These are phyloP conservation scores for Ostreobium quekettii DNA, from an alignment of 139 green algal genomes.

Conservation along the genomic window DNA sequence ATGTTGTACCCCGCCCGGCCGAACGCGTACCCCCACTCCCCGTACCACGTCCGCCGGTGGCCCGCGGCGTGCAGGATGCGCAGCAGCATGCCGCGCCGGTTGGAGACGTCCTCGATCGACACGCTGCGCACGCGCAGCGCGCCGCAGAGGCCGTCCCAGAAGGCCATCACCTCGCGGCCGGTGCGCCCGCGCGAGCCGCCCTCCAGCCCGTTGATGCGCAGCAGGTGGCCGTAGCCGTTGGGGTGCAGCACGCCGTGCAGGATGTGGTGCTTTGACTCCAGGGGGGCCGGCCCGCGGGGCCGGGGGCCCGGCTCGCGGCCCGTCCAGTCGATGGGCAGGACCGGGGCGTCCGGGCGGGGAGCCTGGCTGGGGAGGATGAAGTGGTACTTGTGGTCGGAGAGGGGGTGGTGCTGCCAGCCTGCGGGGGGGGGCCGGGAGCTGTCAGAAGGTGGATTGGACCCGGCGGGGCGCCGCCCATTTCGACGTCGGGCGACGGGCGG, in stretches of 20 bases:
- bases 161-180: conserved; percentile 73
- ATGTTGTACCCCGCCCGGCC: conserved; percentile 80
- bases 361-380: conserved; percentile 69
- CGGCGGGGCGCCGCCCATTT: neutral
- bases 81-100: conserved; percentile 85
- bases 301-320: conserved; percentile 27
- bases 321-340: conserved; percentile 28
- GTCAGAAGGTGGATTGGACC: neutral
- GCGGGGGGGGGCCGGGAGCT: conserved; percentile 3
- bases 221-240: conserved; percentile 93
- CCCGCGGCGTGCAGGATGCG: conserved; percentile 73
- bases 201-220: conserved; percentile 66
- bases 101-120: conserved; percentile 86
- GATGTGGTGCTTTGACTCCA: conserved; percentile 67
- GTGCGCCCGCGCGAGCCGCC: conserved; percentile 23
- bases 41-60: conserved; percentile 81
- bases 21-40: conserved; percentile 85
- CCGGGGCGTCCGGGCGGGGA: conserved; percentile 34
- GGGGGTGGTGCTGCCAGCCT: conserved; percentile 86
- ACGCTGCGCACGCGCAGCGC: conserved; percentile 57
- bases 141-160: conserved; percentile 88
- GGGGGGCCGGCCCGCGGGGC: conserved; percentile 43
- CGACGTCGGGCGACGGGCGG: neutral
- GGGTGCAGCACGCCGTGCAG: conserved; percentile 86
- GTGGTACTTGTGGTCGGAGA: conserved; percentile 65